Conservation (phyloP, 768 basidiomycete species). For the Lactarius indigo region DNA sequence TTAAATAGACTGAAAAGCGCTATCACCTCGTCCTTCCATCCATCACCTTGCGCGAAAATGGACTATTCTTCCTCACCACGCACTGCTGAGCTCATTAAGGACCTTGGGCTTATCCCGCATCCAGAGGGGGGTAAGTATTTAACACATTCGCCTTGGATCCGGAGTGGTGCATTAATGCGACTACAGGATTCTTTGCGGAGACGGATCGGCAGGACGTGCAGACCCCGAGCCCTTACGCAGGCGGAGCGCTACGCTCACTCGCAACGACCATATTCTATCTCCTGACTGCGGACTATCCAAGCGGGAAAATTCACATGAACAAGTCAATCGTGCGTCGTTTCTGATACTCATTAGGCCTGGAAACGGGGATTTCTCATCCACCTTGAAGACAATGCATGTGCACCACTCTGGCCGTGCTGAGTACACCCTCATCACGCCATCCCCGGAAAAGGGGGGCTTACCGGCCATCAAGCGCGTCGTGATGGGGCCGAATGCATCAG, state of each 20-base stretch:
- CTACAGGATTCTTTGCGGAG: conserved; percentile 36
- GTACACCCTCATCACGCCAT: conserved; percentile 43
- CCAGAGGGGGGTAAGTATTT: conserved; percentile 31
- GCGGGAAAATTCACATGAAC: conserved; percentile 45
- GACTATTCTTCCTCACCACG: background rate
- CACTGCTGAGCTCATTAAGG: conserved; percentile 30
- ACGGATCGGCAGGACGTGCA: conserved; percentile 33
- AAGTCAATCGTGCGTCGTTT: conserved; percentile 40
- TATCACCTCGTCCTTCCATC: background rate
- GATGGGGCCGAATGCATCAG: conserved; percentile 41
- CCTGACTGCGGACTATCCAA: conserved; percentile 39
- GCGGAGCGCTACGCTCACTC: conserved; percentile 33
- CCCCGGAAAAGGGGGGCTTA: conserved; percentile 28
- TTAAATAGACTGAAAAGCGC: background rate
- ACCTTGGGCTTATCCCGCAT: conserved; percentile 31
- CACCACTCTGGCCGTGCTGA: conserved; percentile 49
- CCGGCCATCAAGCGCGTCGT: conserved; percentile 39
- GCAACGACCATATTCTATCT: conserved; percentile 50
- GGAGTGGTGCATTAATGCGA: background rate
- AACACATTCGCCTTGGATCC: background rate
- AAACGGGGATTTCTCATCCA: background rate
- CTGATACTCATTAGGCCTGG: background rate
- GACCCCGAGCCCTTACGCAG: conserved; percentile 36
- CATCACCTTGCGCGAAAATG: background rate
- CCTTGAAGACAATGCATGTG: conserved; percentile 46